phyloP scores from a whole-genome alignment of 2,329 filamentous ascomycete species.

The Colletotrichum tamarilloi region DNA sequence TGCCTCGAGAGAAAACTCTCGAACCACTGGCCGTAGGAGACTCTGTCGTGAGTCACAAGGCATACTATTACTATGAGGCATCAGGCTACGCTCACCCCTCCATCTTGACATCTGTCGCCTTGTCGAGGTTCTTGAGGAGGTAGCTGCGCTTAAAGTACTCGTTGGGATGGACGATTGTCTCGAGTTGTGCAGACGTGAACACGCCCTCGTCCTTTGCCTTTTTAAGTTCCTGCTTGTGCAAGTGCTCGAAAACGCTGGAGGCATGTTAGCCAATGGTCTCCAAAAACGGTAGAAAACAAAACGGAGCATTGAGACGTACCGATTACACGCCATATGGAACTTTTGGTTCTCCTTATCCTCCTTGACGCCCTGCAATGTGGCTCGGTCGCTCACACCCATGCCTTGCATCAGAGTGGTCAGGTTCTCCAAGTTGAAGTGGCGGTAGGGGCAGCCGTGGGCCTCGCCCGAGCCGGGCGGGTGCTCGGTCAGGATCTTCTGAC shows the following conservation, averaged over 20 bases:
- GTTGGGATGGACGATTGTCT: conserved; percentile 97
- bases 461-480: conserved; percentile 88
- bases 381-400: conserved; percentile 82
- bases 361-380: conserved; percentile 81
- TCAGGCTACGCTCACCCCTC: conserved; percentile 52
- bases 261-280: conserved; percentile 30
- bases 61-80: background rate
- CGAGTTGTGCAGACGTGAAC: conserved; percentile 80
- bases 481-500: conserved; percentile 94
- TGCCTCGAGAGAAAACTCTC: background rate
- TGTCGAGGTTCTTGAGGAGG: conserved; percentile 82
- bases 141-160: conserved; percentile 98
- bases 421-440: conserved; percentile 92
- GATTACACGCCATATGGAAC: conserved; percentile 95
- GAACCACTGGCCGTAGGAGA: background rate
- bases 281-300: background rate
- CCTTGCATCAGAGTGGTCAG: conserved; percentile 79
- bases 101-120: conserved; percentile 67
- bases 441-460: conserved; percentile 94
- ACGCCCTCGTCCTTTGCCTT: conserved; percentile 79
- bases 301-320: conserved; percentile 58
- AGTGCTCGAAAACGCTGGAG: conserved; percentile 83
- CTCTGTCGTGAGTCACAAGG: background rate
- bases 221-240: conserved; percentile 83
- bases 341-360: conserved; percentile 91